These are phyloP conservation scores for Mollisiaceae sp. DNA, from an alignment of 2,329 filamentous ascomycete genomes.

Conservation along the genomic window DNA sequence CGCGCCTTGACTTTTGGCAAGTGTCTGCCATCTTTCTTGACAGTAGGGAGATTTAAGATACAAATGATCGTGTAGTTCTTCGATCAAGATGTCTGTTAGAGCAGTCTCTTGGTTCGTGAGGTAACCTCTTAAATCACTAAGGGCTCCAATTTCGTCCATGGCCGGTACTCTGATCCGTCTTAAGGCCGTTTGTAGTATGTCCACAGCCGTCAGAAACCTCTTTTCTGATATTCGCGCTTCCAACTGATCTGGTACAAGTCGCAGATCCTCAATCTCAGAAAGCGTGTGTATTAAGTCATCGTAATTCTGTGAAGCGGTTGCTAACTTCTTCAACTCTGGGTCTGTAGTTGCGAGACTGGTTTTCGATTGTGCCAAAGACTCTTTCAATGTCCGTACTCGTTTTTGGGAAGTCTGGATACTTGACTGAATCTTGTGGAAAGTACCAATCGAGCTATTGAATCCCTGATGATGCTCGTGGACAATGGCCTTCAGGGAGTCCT, in stretches of 20 bases:
- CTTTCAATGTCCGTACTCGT: slow-evolving; percentile 80
- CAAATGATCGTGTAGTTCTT: slow-evolving; percentile 94
- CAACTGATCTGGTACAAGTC: slow-evolving; percentile 86
- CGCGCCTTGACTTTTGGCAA: slow-evolving; percentile 69
- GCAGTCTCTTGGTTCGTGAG: slow-evolving; percentile 91
- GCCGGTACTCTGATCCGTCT: slow-evolving; percentile 85
- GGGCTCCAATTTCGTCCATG: slow-evolving; percentile 86
- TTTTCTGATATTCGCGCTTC: slow-evolving; percentile 97
- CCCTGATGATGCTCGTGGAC: slow-evolving; percentile 99
- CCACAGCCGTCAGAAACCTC: slow-evolving; percentile 89
- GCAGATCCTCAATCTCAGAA: slow-evolving; percentile 83
- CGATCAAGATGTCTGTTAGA: slow-evolving; percentile 92
- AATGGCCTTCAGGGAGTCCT: slow-evolving; percentile 89
- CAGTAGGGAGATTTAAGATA: slow-evolving; percentile 98
- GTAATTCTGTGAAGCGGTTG: slow-evolving; percentile 85
- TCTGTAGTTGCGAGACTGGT: slow-evolving; percentile 82
- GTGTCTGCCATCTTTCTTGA: slow-evolving; percentile 90
- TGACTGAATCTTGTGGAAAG: slow-evolving; percentile 96
- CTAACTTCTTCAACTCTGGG: slow-evolving; percentile 88
- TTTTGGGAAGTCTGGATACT: slow-evolving; percentile 90
- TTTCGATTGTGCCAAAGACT: slow-evolving; percentile 82
- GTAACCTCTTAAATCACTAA: slow-evolving; percentile 85
- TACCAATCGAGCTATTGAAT: slow-evolving; percentile 98
- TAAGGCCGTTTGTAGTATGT: slow-evolving; percentile 86
- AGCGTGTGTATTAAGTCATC: slow-evolving; percentile 87